These are phyloP conservation scores for Anisodus tanguticus DNA, from an alignment of 257 asterid genomes.

Conservation along the genomic window DNA sequence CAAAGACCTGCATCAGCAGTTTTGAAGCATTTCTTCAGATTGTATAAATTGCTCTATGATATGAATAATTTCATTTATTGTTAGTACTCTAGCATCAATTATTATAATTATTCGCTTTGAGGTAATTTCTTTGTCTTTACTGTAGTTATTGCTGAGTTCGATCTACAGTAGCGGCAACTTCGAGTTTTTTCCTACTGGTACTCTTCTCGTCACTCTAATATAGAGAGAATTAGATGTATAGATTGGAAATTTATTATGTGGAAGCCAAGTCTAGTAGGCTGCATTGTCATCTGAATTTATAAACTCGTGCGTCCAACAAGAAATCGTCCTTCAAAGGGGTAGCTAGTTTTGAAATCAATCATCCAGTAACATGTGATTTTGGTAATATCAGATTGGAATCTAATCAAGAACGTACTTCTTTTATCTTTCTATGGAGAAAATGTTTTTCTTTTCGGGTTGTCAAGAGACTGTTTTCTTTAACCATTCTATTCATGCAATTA, in stretches of 20 bases:
- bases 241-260: not conserved
- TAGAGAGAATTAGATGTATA: not conserved
- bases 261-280: not conserved
- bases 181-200: constrained; percentile 61
- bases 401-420: not conserved
- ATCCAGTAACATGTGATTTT: not conserved
- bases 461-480: not conserved
- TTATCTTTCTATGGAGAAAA: not conserved
- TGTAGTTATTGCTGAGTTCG: constrained; percentile 55
- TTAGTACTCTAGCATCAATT: not conserved
- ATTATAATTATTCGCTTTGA: not conserved
- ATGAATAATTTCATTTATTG: not conserved
- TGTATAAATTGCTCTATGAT: not conserved
- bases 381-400: not conserved
- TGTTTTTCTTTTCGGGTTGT: not conserved
- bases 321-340: not conserved
- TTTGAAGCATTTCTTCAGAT: not conserved
- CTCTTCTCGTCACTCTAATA: not conserved
- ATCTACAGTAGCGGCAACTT: constrained; percentile 49
- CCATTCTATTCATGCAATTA: not conserved
- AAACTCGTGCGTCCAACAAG: not conserved
- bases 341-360: not conserved
- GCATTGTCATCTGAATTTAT: not conserved
- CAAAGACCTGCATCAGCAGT: not conserved
- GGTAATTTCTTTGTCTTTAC: constrained; percentile 21